These are phyloP conservation scores for Lachancea lanzarotensis DNA, from an alignment of 805 yeast species.

Conservation along the genomic window DNA sequence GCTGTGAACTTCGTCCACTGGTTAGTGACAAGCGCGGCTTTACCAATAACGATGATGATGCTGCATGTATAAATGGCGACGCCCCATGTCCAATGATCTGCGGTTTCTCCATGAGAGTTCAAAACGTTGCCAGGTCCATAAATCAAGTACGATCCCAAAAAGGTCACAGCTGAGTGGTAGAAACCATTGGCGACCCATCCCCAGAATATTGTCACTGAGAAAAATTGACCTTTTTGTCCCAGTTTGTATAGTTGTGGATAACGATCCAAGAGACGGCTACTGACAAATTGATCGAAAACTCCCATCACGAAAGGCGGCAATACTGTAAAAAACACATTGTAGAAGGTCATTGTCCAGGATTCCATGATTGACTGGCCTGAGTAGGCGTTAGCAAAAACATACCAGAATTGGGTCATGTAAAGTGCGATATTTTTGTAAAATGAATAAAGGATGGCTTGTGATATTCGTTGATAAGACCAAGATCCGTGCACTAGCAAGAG, in stretches of 20 bases:
- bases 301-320: conserved; percentile 95
- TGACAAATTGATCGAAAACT: conserved; percentile 92
- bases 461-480: conserved; percentile 95
- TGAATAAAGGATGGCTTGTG: conserved; percentile 87
- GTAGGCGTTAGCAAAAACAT: conserved; percentile 82
- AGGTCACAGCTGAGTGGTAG: conserved; percentile 83
- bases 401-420: conserved; percentile 99
- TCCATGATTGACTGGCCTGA: conserved; percentile 96
- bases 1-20: conserved; percentile 94
- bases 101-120: conserved; percentile 53
- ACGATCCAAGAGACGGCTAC: conserved; percentile 79
- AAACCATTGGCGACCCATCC: conserved; percentile 96
- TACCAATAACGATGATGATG: conserved; percentile 82
- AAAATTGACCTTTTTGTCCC: conserved; percentile 83
- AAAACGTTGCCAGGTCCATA: conserved; percentile 63
- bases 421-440: conserved; percentile 93
- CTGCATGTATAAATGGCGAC: conserved; percentile 83
- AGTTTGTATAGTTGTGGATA: conserved; percentile 89
- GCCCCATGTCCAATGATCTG: conserved; percentile 95
- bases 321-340: conserved; percentile 90
- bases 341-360: conserved; percentile 95
- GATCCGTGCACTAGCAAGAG: conserved; percentile 89
- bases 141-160: conserved; percentile 61
- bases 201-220: conserved; percentile 91
- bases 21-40: conserved; percentile 86